These are phyloP conservation scores for Penicillium nordicum DNA, from an alignment of 2,329 filamentous ascomycete genomes.

Conservation along the genomic window DNA sequence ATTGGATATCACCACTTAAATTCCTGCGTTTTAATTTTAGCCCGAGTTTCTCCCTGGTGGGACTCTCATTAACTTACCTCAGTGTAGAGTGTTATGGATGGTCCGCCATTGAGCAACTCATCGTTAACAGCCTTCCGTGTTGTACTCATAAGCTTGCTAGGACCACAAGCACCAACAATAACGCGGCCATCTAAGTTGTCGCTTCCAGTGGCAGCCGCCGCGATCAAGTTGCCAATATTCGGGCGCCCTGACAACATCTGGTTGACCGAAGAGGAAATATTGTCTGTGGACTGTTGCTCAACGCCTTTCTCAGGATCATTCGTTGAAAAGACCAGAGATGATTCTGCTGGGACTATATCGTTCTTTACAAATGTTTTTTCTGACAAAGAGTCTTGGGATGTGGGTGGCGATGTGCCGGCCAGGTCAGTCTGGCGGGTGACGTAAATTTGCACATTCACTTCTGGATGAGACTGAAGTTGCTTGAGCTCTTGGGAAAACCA, in stretches of 20 bases:
- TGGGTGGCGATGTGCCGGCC: not conserved
- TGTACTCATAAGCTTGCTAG: not conserved
- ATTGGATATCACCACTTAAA: not conserved
- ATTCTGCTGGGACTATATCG: not conserved
- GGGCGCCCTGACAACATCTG: not conserved
- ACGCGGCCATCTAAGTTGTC: not conserved
- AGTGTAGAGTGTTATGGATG: not conserved
- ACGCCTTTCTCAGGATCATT: not conserved
- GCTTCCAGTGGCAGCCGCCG: not conserved
- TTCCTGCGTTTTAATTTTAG: not conserved
- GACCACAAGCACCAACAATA: slow-evolving; percentile 2
- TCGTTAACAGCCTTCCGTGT: not conserved
- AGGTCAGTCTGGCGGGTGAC: not conserved
- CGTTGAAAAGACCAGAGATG: not conserved
- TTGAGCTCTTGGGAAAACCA: not conserved
- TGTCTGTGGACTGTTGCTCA: not conserved
- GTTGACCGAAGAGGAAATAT: not conserved
- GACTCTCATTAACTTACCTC: not conserved
- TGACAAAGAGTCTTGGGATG: not conserved
- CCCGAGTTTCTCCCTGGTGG: not conserved
- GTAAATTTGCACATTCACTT: slow-evolving; percentile 6
- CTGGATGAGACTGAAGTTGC: slow-evolving; percentile 2
- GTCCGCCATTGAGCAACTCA: not conserved
- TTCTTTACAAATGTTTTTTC: not conserved
- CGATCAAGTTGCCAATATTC: not conserved